Evolutionary conservation across 2,329 filamentous ascomycete species (phyloP).

Genomic region (Exophiala spinifera): DNA sequence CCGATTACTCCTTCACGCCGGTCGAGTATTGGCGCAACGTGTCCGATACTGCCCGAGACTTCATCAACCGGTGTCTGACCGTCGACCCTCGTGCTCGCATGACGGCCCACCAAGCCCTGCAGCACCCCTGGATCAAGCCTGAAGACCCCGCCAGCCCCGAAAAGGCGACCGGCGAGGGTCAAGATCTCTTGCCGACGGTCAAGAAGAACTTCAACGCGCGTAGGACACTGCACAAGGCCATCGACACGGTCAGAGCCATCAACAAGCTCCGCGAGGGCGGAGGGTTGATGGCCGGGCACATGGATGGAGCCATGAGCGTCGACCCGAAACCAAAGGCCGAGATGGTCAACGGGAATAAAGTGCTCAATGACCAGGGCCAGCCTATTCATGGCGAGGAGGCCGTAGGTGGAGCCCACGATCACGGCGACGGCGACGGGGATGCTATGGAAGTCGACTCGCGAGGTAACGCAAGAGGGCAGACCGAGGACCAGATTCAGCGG

Average conservation of each 20-base stretch:
- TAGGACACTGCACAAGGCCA: slow-evolving; percentile 63
- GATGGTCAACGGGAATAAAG: slow-evolving; percentile 43
- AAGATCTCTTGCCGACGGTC: slow-evolving; percentile 61
- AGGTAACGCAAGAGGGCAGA: slow-evolving; percentile 60
- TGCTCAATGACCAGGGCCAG: slow-evolving; percentile 37
- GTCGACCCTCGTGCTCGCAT: slow-evolving; percentile 84
- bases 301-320: slow-evolving; percentile 58
- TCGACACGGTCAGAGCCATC: slow-evolving; percentile 66
- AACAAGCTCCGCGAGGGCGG: slow-evolving; percentile 64
- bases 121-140: slow-evolving; percentile 63
- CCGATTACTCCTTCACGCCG: slow-evolving; percentile 93
- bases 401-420: slow-evolving; percentile 18
- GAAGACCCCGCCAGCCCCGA: slow-evolving; percentile 43
- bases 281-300: slow-evolving; percentile 52
- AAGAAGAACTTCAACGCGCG: slow-evolving; percentile 70
- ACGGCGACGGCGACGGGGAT: slow-evolving; percentile 37
- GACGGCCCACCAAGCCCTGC: slow-evolving; percentile 76
- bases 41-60: slow-evolving; percentile 79
- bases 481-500: slow-evolving; percentile 59
- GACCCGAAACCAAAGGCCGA: slow-evolving; percentile 54
- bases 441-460: slow-evolving; percentile 57
- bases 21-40: slow-evolving; percentile 96
- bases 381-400: slow-evolving; percentile 26
- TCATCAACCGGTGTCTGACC: slow-evolving; percentile 87
- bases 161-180: slow-evolving; percentile 35